Base-by-base conservation (phyloP, 768 basidiomycete species). In the Boletales sp. region DNA sequence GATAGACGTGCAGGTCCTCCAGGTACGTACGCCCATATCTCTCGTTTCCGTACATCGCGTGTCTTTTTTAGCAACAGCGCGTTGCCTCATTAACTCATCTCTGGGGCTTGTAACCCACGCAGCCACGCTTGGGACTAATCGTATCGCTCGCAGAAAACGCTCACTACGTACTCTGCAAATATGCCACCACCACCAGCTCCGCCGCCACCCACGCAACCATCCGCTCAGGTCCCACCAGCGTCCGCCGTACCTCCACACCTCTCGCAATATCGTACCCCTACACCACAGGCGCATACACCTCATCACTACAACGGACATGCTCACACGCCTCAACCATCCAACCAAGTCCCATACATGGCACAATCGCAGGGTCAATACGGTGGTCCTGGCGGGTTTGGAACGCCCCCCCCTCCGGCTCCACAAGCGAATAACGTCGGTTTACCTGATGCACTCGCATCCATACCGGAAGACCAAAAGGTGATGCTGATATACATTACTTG, bases 381-480 rank as follows among this genome's bases (percentile, higher is more conserved):
- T 51, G 41, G 52, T 42, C 40, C 53, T 15, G 50, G 54, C 17
- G 48, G 48, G 3, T 62, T 63, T 45, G 55, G 48, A 42, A 57
- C 60, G 0, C 63, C 63, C 40, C 50, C 68, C 10, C 48, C 61
- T 32, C 49, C 48, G 9, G 44, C 52, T 17, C 53, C 56, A 40
- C 66, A 68, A 24, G 30, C 42, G 40, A 60, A 54, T 38, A 56
- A 45, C 27, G 52, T 53, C 36, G 53, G 41, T 24, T 58, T 82
- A n/a, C 76, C 77, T 8, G 79, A 80, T 24, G 72, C 80, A 2
- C 70, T 88, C 32, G 78, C 78, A 43, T 72, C 72, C 18, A 80
- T 88, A 35, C 79, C 83, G 10, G 83, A 86, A 40, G 84, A 84
- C 7, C 85, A 86, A 58, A 86, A 82, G 74, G 84, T 82, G 70